These are phyloP conservation scores for Pseudoturritis turrita DNA, from an alignment of 345 rosid genomes.

Conservation along the genomic window DNA sequence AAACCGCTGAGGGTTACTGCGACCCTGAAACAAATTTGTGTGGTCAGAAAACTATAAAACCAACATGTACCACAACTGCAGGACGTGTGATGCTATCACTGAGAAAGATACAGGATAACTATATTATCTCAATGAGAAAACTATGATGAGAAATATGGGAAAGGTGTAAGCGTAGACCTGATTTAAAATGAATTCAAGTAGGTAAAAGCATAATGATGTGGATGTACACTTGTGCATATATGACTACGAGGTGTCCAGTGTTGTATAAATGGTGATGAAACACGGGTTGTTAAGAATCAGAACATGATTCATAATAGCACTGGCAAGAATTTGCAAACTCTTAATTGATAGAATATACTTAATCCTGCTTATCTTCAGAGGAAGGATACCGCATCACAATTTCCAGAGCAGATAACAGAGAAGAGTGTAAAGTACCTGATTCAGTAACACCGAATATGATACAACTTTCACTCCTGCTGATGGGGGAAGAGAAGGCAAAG, in stretches of 20 bases:
- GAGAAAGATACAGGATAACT: not conserved
- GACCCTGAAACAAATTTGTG: constrained; percentile 43
- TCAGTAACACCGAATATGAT: constrained; percentile 64
- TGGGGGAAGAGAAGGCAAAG: constrained; percentile 74
- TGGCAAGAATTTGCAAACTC: constrained; percentile 2
- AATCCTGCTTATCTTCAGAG: not conserved
- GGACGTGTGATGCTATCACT: not conserved
- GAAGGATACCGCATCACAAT: not conserved
- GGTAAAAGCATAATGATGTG: not conserved
- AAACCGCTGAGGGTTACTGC: constrained; percentile 61
- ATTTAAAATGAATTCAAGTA: not conserved
- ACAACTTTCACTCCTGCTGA: constrained; percentile 67
- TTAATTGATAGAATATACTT: not conserved
- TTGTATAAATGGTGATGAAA: not conserved
- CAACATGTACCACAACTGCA: constrained; percentile 7
- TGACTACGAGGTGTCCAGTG: not conserved
- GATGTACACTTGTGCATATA: constrained; percentile 10
- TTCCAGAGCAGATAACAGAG: not conserved
- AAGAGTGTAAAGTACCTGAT: constrained; percentile 56
- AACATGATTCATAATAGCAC: not conserved
- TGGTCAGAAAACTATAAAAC: constrained; percentile 23
- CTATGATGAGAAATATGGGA: not conserved
- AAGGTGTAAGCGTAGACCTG: not conserved
- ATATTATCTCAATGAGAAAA: not conserved
- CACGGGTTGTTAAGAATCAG: not conserved